A percentile compares a stretch with the other conserved stretches of the same genome.
Conservation (phyloP, 306 rosid species). For the Medicago arabica region DNA sequence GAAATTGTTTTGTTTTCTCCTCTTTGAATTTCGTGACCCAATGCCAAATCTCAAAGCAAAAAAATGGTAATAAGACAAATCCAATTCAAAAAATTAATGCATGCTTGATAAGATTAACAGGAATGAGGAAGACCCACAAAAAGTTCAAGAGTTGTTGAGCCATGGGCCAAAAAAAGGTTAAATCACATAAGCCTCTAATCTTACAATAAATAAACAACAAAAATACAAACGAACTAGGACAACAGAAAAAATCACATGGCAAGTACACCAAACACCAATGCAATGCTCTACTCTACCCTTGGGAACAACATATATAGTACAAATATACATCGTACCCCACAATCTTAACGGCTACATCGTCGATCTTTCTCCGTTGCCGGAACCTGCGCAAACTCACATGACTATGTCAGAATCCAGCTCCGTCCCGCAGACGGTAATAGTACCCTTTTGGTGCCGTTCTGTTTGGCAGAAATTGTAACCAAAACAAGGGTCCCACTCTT, state of each 20-base stretch:
- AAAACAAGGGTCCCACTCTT: conserved; percentile 39
- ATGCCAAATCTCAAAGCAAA: conserved; percentile 37
- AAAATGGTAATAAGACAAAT: conserved; percentile 31
- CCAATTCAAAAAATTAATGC: conserved; percentile 37
- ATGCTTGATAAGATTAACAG: not conserved
- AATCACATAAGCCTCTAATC: conserved; percentile 2
- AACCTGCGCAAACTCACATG: conserved; percentile 52
- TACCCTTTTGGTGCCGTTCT: conserved; percentile 28
- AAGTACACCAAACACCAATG: conserved; percentile 34
- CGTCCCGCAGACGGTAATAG: conserved; percentile 37
- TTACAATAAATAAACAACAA: not conserved
- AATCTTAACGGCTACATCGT: conserved; percentile 63
- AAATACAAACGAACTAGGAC: conserved; percentile 1
- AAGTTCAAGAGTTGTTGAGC: conserved; percentile 42
- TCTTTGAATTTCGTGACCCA: conserved; percentile 2
- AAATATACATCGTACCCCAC: conserved; percentile 48
- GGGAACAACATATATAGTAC: conserved; percentile 17
- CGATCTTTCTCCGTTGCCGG: conserved; percentile 34
- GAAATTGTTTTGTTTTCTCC: not conserved
- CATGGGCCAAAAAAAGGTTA: conserved; percentile 38
- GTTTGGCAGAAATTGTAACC: conserved; percentile 52
- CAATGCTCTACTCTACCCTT: not conserved
- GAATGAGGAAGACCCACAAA: conserved; percentile 39
- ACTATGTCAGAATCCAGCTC: conserved; percentile 49
- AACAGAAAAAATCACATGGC: conserved; percentile 51